A percentile compares a stretch with the other conserved stretches of the same genome.
Evolutionary conservation across 2,329 filamentous ascomycete genomes (phyloP).

Genomic region (Diaporthe citriasiana): DNA sequence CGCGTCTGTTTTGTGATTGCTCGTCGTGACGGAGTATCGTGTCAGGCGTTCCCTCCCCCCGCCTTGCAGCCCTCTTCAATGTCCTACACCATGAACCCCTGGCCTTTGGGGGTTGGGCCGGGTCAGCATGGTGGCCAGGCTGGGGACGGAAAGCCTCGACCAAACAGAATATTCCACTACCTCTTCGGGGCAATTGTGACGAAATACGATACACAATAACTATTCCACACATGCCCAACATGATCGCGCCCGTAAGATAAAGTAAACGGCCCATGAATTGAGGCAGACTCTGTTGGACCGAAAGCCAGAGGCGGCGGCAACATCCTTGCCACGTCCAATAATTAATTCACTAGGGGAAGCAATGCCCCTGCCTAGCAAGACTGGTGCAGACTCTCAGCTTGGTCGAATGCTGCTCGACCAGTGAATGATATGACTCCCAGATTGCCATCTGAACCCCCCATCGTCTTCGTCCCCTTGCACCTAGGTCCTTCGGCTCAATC

Average conservation of each 20-base stretch:
- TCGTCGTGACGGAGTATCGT: conserved; percentile 27
- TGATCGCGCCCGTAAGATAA: neutral
- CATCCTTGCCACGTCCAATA: too few species aligned
- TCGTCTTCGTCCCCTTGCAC: neutral
- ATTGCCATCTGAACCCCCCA: neutral
- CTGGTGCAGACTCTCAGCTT: too few species aligned
- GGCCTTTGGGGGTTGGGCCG: neutral
- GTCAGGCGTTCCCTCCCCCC: conserved; percentile 15
- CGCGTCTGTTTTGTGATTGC: conserved; percentile 36
- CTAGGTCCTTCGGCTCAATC: neutral
- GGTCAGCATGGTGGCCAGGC: conserved; percentile 6
- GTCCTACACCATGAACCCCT: conserved; percentile 1
- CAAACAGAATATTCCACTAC: conserved; percentile 11
- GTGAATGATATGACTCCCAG: neutral
- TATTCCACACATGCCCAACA: conserved; percentile 11
- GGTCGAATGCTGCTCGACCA: neutral
- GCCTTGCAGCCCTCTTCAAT: conserved; percentile 12
- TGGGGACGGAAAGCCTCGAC: conserved; percentile 19
- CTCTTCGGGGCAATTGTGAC: conserved; percentile 13
- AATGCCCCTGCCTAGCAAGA: neutral
- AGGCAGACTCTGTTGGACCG: neutral
- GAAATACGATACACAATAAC: conserved; percentile 37
- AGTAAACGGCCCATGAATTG: neutral
- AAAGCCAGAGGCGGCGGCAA: neutral
- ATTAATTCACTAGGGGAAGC: too few species aligned